phyloP scores from a whole-genome alignment of 257 asterid genomes.

The Rauvolfia tetraphylla region DNA sequence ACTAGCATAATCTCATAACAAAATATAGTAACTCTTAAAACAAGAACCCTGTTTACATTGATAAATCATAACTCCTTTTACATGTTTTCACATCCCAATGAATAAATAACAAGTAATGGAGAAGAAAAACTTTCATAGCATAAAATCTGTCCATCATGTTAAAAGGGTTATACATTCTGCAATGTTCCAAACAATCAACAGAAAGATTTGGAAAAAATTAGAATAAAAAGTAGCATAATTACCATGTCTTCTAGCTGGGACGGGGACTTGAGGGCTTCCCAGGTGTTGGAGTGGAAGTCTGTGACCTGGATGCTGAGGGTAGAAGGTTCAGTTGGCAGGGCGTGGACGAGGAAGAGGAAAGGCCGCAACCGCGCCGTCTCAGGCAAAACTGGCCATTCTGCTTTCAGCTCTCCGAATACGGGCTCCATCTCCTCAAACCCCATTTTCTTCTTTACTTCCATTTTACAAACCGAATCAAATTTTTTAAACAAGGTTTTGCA shows the following conservation, averaged over 20 bases:
- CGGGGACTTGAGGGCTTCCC: conserved; percentile 55
- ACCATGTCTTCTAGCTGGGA: conserved; percentile 86
- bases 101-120: not conserved
- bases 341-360: conserved; percentile 43
- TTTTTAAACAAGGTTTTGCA: not conserved
- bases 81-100: no score
- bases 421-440: conserved; percentile 31
- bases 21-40: no score
- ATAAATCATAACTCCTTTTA: no score
- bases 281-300: conserved; percentile 42
- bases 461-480: not conserved
- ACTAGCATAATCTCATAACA: no score
- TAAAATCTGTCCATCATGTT: no score
- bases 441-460: not conserved
- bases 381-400: conserved; percentile 16
- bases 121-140: not conserved
- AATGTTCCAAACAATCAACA: no score
- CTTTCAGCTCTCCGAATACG: conserved; percentile 54
- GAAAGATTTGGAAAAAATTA: no score
- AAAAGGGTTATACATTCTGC: not conserved
- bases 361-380: conserved; percentile 27
- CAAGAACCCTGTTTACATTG: no score
- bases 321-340: conserved; percentile 33
- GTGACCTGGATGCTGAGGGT: conserved; percentile 31
- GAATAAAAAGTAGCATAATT: not conserved